Conservation (phyloP, 495 filamentous ascomycete genomes). For the Aspergillus homomorphus region DNA sequence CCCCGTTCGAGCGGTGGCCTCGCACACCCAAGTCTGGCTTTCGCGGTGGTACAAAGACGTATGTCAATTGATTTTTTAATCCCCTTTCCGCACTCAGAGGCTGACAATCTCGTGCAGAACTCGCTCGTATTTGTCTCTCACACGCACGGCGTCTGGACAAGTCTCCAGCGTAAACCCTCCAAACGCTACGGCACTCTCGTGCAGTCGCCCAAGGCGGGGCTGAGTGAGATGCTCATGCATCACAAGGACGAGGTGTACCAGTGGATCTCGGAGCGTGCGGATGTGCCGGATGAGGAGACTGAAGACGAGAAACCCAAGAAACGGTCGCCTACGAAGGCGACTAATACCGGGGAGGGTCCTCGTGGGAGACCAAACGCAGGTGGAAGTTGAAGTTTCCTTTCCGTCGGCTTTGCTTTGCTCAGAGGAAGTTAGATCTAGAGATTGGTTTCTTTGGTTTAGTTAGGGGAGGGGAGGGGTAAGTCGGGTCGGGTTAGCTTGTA, state of each 20-base stretch:
- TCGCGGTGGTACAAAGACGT: conserved; percentile 68
- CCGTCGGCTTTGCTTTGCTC: too few relatives aligned
- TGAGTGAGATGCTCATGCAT: conserved; percentile 62
- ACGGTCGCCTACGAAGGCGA: conserved; percentile 18
- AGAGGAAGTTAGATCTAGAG: not conserved
- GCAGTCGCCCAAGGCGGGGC: conserved; percentile 47
- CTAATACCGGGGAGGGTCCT: conserved; percentile 2
- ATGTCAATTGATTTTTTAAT: conserved; percentile 19
- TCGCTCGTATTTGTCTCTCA: conserved; percentile 70
- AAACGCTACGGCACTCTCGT: conserved; percentile 67
- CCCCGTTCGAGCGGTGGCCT: conserved; percentile 58
- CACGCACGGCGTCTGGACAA: conserved; percentile 68
- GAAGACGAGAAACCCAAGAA: conserved; percentile 28
- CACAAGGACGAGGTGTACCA: conserved; percentile 56
- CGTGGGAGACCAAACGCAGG: not conserved
- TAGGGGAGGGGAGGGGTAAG: not conserved
- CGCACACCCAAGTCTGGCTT: conserved; percentile 58
- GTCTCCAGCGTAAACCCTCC: conserved; percentile 55
- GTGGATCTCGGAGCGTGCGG: conserved; percentile 51
- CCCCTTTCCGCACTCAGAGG: not conserved
- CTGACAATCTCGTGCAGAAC: conserved; percentile 36
- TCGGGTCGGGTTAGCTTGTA: conserved; percentile 4
- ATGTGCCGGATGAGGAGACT: conserved; percentile 26
- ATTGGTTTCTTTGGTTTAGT: not conserved
- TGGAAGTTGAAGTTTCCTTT: conserved; percentile 7